These are phyloP conservation scores for Afroboletus lepidellus DNA, from an alignment of 1,284 basidiomycete genomes.

Conservation along the genomic window DNA sequence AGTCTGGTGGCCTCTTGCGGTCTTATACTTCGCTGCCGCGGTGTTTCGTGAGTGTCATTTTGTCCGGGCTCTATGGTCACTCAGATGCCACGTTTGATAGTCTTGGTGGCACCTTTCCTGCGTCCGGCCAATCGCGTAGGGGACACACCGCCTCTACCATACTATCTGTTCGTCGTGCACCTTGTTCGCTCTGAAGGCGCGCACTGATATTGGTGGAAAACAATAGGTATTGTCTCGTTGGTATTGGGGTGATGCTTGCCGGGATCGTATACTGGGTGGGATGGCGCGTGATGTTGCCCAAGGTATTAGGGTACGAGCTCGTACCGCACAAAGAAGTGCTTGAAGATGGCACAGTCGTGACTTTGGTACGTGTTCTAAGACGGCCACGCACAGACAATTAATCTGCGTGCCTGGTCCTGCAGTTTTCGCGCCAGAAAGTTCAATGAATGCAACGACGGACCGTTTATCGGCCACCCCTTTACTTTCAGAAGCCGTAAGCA, in stretches of 20 bases:
- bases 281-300: slow-evolving; percentile 52
- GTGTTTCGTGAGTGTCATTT: slow-evolving; percentile 43
- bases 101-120: slow-evolving; percentile 56
- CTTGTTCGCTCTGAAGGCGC: background rate
- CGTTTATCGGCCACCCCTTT: background rate
- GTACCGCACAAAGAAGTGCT: slow-evolving; percentile 48
- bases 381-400: too few relatives aligned
- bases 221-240: slow-evolving; percentile 53
- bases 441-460: background rate
- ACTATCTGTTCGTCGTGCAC: slow-evolving; percentile 46
- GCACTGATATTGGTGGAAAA: background rate
- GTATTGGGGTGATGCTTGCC: slow-evolving; percentile 46
- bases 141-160: slow-evolving; percentile 58
- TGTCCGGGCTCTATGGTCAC: background rate
- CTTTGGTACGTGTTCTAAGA: slow-evolving; percentile 44
- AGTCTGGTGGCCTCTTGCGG: slow-evolving; percentile 59
- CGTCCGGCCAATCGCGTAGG: slow-evolving; percentile 53
- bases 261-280: slow-evolving; percentile 56
- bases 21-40: slow-evolving; percentile 54
- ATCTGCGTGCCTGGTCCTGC: background rate
- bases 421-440: background rate
- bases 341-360: slow-evolving; percentile 56
- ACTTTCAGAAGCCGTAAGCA: background rate
- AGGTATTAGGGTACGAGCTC: slow-evolving; percentile 48
- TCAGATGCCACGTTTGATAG: slow-evolving; percentile 29